These are phyloP conservation scores for Achaetomium macrosporum DNA, from an alignment of 2,329 filamentous ascomycete species.

Conservation along the genomic window DNA sequence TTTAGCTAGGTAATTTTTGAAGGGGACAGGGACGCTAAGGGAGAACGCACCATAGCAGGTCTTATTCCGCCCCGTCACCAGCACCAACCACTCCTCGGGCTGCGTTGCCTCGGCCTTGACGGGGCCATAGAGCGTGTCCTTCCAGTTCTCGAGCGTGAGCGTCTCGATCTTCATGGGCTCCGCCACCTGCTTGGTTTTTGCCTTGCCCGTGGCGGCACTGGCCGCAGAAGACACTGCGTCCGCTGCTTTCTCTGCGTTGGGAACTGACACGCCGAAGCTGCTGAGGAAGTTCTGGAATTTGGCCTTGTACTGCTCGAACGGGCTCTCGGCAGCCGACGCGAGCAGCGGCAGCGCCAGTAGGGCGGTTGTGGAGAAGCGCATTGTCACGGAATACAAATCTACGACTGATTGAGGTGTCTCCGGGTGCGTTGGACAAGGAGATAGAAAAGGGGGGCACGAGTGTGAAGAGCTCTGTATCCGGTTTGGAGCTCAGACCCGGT, in stretches of 20 bases:
- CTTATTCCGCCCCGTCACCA: slow-evolving; percentile 69
- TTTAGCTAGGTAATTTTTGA: neutral
- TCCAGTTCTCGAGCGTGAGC: slow-evolving; percentile 66
- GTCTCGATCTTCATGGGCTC: slow-evolving; percentile 42
- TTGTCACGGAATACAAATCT: slow-evolving; percentile 29
- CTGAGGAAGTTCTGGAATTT: slow-evolving; percentile 60
- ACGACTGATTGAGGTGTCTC: neutral
- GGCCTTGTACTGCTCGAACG: slow-evolving; percentile 53
- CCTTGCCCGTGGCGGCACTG: slow-evolving; percentile 38
- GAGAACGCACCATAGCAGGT: slow-evolving; percentile 59
- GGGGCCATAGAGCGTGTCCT: slow-evolving; percentile 57
- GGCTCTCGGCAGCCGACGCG: slow-evolving; percentile 45
- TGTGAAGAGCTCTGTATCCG: neutral
- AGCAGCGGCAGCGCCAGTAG: slow-evolving; percentile 52
- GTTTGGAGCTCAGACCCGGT: neutral
- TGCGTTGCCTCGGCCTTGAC: slow-evolving; percentile 53
- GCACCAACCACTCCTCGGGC: slow-evolving; percentile 71
- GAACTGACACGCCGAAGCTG: slow-evolving; percentile 49
- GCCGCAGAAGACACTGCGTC: slow-evolving; percentile 33
- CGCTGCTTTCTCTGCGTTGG: slow-evolving; percentile 36
- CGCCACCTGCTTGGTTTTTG: slow-evolving; percentile 9
- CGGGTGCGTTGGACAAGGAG: neutral
- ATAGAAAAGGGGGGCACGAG: neutral
- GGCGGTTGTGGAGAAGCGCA: slow-evolving; percentile 52
- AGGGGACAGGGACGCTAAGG: neutral